Evolutionary conservation across 805 yeast genomes (phyloP), one percentile per base, ranked within the genome.

Genomic region (Vanderwaltozyma verrucispora): DNA sequence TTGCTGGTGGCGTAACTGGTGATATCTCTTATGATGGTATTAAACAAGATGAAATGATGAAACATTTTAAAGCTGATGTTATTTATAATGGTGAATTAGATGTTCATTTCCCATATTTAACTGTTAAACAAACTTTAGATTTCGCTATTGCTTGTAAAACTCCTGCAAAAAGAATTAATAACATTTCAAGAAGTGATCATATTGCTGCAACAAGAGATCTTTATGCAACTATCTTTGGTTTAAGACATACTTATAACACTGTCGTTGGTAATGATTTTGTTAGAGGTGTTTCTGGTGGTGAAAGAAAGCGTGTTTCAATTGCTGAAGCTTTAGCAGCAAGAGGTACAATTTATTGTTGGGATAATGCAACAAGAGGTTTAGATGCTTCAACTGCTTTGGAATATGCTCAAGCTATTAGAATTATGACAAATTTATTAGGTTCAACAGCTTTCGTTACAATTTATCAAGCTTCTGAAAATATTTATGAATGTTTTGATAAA

Each of bases 361-460:
- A 80, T 60, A 81, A 81, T 51, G 76, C 86, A 4, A 80, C 89
- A 12, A 71, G 87, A 61, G 89, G 88, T 49, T 64, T 80, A 38
- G 89, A 80, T 58, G 68, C 87, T 1, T 78, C 86, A 9, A 80
- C 87, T 24, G 88, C 88, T 1, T 62, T 76, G 41, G 84, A 78
- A 54, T 80, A 72, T 48, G 65, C 77, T 28, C 65, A 72, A 45
- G 75, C 81, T 18, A 65, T 80, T 39, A 72, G 79, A 46, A 65
- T 71, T 4, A 60, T 72, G 24, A 75, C 82, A 4, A 60, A 67
- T 35, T 56, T 74, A 35, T 54, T 71, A 44, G 63, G 66, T 11
- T 65, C 71, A 7, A 67, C 78, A 3, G 73, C 80, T 1, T 60
- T 76, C 33, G 74, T 76, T 30, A 77, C 82, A 31, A 69, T 77